Base-by-base conservation (phyloP, 352 stramenopile genomes). In the Phytopythium kandeliae region DNA sequence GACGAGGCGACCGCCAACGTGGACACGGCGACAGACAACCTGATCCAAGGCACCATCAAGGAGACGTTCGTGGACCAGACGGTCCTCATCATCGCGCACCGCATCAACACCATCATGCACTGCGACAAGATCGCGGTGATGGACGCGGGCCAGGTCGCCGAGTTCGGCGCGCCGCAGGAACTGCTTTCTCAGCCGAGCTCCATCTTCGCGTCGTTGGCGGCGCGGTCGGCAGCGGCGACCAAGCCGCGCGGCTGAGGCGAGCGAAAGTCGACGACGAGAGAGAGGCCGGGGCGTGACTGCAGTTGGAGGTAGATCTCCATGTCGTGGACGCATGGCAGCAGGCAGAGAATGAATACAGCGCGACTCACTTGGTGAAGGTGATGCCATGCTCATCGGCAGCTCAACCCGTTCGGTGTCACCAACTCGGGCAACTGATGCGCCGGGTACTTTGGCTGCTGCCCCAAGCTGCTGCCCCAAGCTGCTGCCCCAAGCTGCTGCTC, bases 1-100 rank as follows among this genome's bases (percentile, higher is more conserved):
- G 96, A 99, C 67, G 96, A 99, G 65, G 95, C 94, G 13, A 98
- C 96, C 5, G 79, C 86, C 26, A 89, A 71, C 42, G 86, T 98
- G 16, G 93, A 98, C 43, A 57, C 58, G 6, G 67, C 76, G 49
- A 84, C 73, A 17, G 89, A 97, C 54, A 62, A 60, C 31, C 21
- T 75, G 30, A 73, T 78, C 28, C 68, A 85, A 55, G 55, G 56
- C 6, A 89, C 82, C n/a, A 95, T 97, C 58, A 68, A 93, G 42
- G 53, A 89, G 44, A 89, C 96, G 41, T 98, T 98, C 69, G 46
- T 55, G 21, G 65, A 86, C 38, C 78, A 85, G 28, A 98, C 95
- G 15, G 77, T 97, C 33, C 65, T 98, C 4, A 97, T 92, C 5
- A 97, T 98, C 55, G 94, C 95, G 2, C 94, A 98, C 60, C 69